These are phyloP conservation scores for Myxozyma melibiosi DNA, from an alignment of 805 yeast genomes.

Conservation along the genomic window DNA sequence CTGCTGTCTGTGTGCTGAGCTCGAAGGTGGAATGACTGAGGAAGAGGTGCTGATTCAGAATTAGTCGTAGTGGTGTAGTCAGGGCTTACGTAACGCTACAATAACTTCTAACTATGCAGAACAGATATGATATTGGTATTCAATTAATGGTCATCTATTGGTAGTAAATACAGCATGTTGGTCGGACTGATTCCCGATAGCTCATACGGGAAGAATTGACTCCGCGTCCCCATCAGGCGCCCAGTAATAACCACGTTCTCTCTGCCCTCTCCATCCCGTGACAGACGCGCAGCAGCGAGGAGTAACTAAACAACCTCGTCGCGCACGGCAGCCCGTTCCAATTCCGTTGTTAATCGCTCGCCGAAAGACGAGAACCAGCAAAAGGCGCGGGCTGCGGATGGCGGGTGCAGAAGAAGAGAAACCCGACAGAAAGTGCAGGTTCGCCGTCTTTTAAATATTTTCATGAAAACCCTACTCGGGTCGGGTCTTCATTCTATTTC, in stretches of 20 bases:
- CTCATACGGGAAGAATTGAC: slow-evolving; percentile 12
- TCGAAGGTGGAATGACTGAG: too few species aligned
- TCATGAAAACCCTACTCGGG: too few species aligned
- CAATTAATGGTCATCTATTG: too few species aligned
- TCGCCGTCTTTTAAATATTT: background rate
- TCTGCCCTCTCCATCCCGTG: background rate
- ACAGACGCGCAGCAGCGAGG: background rate
- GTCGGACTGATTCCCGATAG: slow-evolving; percentile 29
- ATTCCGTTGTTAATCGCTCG: too few species aligned
- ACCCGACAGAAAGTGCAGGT: background rate
- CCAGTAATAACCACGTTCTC: slow-evolving; percentile 25
- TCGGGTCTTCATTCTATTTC: too few species aligned
- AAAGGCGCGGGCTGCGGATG: background rate
- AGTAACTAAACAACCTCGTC: slow-evolving; percentile 1
- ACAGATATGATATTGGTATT: too few species aligned
- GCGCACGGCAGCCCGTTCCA: background rate
- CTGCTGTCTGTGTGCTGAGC: too few species aligned
- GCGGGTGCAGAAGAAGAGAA: background rate
- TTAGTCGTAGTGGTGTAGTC: too few species aligned
- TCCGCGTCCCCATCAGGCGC: slow-evolving; percentile 25
- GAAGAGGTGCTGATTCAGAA: too few species aligned
- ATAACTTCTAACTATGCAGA: too few species aligned
- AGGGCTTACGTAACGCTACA: too few species aligned
- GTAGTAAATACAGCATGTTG: slow-evolving; percentile 4
- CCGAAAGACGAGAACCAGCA: background rate